Conservation (phyloP, 805 yeast genomes). For the Suhomyces sp. region DNA sequence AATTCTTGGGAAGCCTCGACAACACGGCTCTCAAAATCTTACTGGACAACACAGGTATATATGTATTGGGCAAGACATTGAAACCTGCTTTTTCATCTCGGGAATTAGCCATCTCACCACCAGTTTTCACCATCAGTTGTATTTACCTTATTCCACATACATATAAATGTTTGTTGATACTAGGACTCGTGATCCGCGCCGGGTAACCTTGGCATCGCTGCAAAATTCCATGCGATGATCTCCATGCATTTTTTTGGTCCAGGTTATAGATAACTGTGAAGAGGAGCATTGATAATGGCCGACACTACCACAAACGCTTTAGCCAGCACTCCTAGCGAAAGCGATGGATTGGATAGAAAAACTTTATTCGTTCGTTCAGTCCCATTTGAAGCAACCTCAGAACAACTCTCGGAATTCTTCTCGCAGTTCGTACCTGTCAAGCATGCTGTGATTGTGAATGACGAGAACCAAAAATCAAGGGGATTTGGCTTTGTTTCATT, state of each 20-base stretch:
- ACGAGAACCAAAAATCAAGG: constrained; percentile 69
- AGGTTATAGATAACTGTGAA: not conserved
- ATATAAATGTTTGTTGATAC: not conserved
- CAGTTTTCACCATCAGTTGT: not conserved
- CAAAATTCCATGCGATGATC: constrained; percentile 4
- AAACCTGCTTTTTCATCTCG: not conserved
- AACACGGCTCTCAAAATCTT: constrained; percentile 21
- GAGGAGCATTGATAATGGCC: constrained; percentile 1
- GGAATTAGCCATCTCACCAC: not conserved
- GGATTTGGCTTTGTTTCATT: constrained; percentile 97
- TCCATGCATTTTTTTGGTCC: constrained; percentile 1
- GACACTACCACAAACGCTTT: not conserved
- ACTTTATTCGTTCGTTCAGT: constrained; percentile 85
- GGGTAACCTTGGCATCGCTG: constrained; percentile 6
- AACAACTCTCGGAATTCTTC: constrained; percentile 77
- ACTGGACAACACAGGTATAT: constrained; percentile 30
- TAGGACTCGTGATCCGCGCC: constrained; percentile 1
- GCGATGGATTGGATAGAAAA: constrained; percentile 47
- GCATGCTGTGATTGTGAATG: constrained; percentile 90
- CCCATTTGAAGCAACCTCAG: constrained; percentile 78
- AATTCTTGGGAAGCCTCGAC: constrained; percentile 27
- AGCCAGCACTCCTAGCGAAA: constrained; percentile 6
- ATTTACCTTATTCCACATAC: not conserved
- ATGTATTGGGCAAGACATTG: constrained; percentile 39
- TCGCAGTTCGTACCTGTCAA: constrained; percentile 92